phyloP scores from a whole-genome alignment of 176 grass and related monocot species.

The Oryza meyeriana region DNA sequence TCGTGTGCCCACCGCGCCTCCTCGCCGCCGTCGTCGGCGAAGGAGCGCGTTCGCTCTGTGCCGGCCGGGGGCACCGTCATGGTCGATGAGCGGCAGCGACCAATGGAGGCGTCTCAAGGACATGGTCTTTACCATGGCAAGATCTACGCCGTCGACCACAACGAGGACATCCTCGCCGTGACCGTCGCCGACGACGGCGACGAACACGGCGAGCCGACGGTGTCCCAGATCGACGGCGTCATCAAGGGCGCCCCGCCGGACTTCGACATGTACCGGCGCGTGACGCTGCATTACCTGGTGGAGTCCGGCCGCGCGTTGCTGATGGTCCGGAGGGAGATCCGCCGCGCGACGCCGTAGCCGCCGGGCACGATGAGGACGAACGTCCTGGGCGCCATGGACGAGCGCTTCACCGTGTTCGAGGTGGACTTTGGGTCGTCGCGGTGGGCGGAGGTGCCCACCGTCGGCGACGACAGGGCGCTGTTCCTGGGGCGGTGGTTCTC shows the following conservation, averaged over 20 bases:
- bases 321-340: background rate
- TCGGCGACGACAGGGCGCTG: background rate
- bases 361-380: no score
- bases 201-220: background rate
- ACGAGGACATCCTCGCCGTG: background rate
- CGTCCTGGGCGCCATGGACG: background rate
- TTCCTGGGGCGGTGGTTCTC: background rate
- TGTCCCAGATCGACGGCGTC: background rate
- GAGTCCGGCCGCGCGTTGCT: background rate
- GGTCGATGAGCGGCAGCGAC: background rate
- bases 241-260: background rate
- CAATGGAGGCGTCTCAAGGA: background rate
- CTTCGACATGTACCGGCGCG: background rate
- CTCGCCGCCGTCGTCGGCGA: background rate
- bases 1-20: background rate
- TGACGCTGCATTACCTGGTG: conserved; percentile 1
- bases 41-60: conserved; percentile 12
- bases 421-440: background rate
- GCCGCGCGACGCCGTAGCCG: background rate
- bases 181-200: no score
- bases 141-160: conserved; percentile 6
- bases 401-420: conserved; percentile 11
- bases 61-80: background rate
- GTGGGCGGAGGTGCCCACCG: background rate
- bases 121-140: background rate